Percentiles rank a stretch among this genome's conserved stretches.
phyloP scores from a whole-genome alignment of 495 filamentous ascomycete genomes.

The Penicillium pulvis region DNA sequence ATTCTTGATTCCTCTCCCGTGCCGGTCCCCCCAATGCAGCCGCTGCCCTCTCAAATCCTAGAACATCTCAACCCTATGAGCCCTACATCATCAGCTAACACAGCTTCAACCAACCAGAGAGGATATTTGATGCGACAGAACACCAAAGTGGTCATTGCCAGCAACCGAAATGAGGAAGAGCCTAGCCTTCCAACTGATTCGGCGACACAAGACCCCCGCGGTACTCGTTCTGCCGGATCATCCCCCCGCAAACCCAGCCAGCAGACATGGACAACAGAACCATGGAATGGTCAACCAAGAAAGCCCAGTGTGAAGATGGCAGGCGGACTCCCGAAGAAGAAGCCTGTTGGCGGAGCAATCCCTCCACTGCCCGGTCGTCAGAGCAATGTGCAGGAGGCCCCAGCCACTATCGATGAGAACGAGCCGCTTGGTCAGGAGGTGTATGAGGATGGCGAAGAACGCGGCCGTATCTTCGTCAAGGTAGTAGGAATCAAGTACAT shows the following conservation, averaged over 20 bases:
- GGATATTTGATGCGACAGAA: constrained; percentile 99
- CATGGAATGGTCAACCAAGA: constrained; percentile 82
- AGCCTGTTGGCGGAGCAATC: constrained; percentile 56
- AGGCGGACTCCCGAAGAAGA: constrained; percentile 64
- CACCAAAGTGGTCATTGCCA: constrained; percentile 92
- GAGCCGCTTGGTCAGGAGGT: constrained; percentile 55
- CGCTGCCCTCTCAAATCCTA: constrained; percentile 1
- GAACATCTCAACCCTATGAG: constrained; percentile 6
- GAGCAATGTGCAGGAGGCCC: constrained; percentile 68
- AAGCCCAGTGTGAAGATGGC: constrained; percentile 65
- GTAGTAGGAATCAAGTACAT: constrained; percentile 95
- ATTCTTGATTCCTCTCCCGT: constrained; percentile 21
- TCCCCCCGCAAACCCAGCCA: constrained; percentile 74
- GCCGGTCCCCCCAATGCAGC: constrained; percentile 16
- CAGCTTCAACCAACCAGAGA: constrained; percentile 67
- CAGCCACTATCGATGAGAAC: constrained; percentile 62
- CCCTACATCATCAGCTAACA: constrained; percentile 55
- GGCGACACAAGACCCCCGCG: constrained; percentile 54
- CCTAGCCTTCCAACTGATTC: constrained; percentile 45
- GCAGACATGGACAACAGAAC: constrained; percentile 93
- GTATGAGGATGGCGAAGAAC: constrained; percentile 77
- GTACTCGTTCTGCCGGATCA: constrained; percentile 64
- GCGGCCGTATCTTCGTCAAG: constrained; percentile 95
- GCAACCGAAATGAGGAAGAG: constrained; percentile 61
- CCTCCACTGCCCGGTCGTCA: constrained; percentile 89